Evolutionary conservation across 192 early-diverging fungal genomes (phyloP).

Genomic region (Coemansia sp.): DNA sequence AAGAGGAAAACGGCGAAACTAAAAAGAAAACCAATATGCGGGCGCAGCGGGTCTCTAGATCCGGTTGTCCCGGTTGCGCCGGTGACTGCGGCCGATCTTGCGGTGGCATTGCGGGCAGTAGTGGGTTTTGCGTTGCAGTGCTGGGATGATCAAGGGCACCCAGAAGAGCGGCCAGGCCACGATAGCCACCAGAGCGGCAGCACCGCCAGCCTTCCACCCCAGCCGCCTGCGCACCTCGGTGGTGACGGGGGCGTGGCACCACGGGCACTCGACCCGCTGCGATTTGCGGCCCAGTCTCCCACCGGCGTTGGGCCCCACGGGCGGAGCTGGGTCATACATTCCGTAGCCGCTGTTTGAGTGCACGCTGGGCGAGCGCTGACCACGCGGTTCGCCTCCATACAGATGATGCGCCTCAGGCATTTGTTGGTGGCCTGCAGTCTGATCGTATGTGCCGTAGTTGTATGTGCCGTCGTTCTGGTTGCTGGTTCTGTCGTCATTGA

Average conservation of each 20-base stretch:
- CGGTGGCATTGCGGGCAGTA: conserved; percentile 47
- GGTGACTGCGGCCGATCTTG: conserved; percentile 42
- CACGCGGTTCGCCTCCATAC: too few relatives aligned
- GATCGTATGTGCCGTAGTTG: too few relatives aligned
- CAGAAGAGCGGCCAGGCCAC: conserved; percentile 51
- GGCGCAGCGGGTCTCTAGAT: too few relatives aligned
- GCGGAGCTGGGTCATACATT: conserved; percentile 24
- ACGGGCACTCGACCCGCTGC: conserved; percentile 46
- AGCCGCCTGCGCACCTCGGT: conserved; percentile 22
- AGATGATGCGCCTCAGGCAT: too few relatives aligned
- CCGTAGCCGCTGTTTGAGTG: conserved; percentile 11
- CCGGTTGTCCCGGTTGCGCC: background rate
- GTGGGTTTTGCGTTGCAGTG: conserved; percentile 43
- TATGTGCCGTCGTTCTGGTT: too few relatives aligned
- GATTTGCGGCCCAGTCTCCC: conserved; percentile 24
- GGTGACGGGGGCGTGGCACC: conserved; percentile 41
- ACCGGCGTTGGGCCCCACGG: conserved; percentile 29
- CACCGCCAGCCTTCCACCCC: conserved; percentile 37
- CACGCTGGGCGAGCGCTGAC: too few relatives aligned
- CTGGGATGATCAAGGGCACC: conserved; percentile 41
- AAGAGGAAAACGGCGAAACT: background rate
- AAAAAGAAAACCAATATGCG: too few relatives aligned
- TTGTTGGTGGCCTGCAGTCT: too few relatives aligned
- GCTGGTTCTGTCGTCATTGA: too few relatives aligned
- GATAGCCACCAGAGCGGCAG: conserved; percentile 26